These are phyloP conservation scores for Kwoniella sp. DNA, from an alignment of 768 basidiomycete genomes.

Conservation along the genomic window DNA sequence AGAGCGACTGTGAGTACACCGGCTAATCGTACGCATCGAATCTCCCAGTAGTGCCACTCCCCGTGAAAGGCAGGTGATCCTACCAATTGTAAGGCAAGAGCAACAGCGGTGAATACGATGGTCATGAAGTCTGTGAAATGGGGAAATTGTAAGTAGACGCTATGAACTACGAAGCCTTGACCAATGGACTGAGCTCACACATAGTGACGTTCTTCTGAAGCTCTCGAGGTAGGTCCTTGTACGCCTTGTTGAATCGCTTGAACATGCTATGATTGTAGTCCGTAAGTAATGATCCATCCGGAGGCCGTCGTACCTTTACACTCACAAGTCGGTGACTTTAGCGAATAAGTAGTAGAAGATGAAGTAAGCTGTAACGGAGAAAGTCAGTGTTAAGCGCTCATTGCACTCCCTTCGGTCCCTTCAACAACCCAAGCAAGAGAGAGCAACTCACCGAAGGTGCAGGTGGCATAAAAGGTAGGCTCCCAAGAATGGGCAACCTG, in stretches of 20 bases:
- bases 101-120: slow-evolving; percentile 35
- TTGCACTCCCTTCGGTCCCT: not conserved
- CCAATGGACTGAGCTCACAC: slow-evolving; percentile 34
- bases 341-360: slow-evolving; percentile 32
- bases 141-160: no score
- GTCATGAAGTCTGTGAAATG: slow-evolving; percentile 37
- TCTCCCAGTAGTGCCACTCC: slow-evolving; percentile 25
- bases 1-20: slow-evolving; percentile 28
- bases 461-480: slow-evolving; percentile 35
- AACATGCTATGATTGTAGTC: slow-evolving; percentile 24
- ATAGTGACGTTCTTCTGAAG: slow-evolving; percentile 41
- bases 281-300: no score
- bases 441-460: slow-evolving; percentile 26
- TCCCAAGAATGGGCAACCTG: slow-evolving; percentile 39
- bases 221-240: slow-evolving; percentile 18
- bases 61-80: slow-evolving; percentile 28
- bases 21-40: slow-evolving; percentile 26
- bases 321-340: slow-evolving; percentile 29
- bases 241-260: slow-evolving; percentile 15
- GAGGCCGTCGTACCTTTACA: no score
- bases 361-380: slow-evolving; percentile 21
- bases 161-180: not conserved
- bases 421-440: no score
- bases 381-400: not conserved
- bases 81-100: slow-evolving; percentile 36